phyloP scores from a whole-genome alignment of 441 rosid genomes.

The Theobroma grandiflorum region DNA sequence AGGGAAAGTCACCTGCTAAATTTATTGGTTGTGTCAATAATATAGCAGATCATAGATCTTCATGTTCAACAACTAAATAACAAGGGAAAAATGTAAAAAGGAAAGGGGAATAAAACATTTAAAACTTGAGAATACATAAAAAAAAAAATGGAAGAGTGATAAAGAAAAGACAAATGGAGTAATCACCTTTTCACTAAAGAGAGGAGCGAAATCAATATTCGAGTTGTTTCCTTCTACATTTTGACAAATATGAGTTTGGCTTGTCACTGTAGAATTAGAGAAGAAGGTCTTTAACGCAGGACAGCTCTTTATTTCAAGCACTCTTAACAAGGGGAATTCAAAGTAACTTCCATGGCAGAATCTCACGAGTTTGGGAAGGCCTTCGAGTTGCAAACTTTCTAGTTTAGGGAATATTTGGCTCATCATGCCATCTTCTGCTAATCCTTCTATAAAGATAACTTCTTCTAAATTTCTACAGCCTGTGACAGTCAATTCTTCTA shows the following conservation, averaged over 20 bases:
- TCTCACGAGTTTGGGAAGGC: not conserved
- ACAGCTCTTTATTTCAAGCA: not conserved
- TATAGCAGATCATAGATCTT: not conserved
- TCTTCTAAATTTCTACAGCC: not conserved
- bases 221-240: not conserved
- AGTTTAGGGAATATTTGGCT: not conserved
- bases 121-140: no score
- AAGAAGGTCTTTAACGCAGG: not conserved
- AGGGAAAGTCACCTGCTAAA: not conserved
- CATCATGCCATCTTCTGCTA: not conserved
- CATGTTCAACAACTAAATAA: no score
- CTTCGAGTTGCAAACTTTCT: accelerated
- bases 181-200: not conserved
- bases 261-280: not conserved
- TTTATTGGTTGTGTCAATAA: not conserved
- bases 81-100: not conserved
- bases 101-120: no score
- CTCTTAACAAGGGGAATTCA: not conserved
- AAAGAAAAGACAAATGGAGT: no score
- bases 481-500: no score
- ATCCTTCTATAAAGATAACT: not conserved
- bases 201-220: not conserved
- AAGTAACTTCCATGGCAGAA: not conserved
- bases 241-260: no score
- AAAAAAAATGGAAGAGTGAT: no score